Conservation (phyloP, 2,329 filamentous ascomycete genomes). For the Aciculosporium take region DNA sequence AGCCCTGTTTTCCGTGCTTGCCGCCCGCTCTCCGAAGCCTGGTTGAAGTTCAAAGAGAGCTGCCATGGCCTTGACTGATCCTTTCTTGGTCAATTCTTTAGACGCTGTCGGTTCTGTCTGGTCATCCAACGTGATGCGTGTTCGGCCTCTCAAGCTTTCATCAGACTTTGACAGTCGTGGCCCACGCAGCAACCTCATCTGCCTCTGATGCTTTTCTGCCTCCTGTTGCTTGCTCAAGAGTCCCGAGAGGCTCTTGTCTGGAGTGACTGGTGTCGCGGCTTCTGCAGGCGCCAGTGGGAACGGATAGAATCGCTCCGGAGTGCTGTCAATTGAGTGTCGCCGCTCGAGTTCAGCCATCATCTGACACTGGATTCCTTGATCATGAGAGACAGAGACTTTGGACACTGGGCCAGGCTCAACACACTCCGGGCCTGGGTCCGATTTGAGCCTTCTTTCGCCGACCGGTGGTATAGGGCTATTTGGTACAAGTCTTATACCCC, state of each 20-base stretch:
- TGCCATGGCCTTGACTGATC: constrained; percentile 34
- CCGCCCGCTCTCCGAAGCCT: background rate
- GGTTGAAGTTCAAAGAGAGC: constrained; percentile 32
- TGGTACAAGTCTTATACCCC: constrained; percentile 4
- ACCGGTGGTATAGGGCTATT: background rate
- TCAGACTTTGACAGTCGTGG: constrained; percentile 7
- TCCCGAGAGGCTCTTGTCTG: background rate
- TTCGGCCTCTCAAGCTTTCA: constrained; percentile 4
- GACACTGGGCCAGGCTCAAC: background rate
- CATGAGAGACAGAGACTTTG: background rate
- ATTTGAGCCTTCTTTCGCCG: background rate
- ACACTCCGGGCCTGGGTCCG: background rate
- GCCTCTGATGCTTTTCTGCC: background rate
- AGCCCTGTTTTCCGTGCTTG: background rate
- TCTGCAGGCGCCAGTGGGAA: background rate
- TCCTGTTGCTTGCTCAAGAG: background rate
- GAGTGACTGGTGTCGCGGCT: background rate
- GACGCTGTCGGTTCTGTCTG: constrained; percentile 9
- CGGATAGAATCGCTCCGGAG: constrained; percentile 14
- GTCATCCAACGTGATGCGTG: constrained; percentile 1
- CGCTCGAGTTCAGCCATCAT: background rate
- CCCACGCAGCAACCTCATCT: constrained; percentile 6
- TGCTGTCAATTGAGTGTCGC: constrained; percentile 8
- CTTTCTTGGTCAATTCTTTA: constrained; percentile 13
- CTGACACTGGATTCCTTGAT: constrained; percentile 5